Base-by-base conservation (phyloP, 495 filamentous ascomycete genomes). In the Annulohypoxylon moriforme region DNA sequence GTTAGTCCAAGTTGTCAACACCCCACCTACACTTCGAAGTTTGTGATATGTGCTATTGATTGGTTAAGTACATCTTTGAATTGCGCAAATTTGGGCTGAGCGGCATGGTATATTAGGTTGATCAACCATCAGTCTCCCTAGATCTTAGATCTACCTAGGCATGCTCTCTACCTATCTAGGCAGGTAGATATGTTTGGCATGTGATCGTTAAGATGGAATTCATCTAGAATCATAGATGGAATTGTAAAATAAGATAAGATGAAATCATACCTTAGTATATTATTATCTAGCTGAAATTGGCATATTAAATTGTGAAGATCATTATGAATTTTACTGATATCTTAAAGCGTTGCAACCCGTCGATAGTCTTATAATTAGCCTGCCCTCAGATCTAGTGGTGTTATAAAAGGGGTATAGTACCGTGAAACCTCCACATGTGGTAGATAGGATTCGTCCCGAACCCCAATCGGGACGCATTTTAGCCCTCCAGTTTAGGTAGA, bases 361-460 rank as follows among this genome's bases (percentile, higher is more conserved):
- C 20, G 1, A 56, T 18, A 46, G 38, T 50, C 25, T 16, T 42
- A 42, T 33, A 40, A 42, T 69, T 52, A 69, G 50, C 49, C 66
- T 38, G 18, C 3, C 58, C 3, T 64, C 38, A 53, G 59, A 69
- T 63, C 16, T 8, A 59, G 60, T 59, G 53, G 31, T 33, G 53
- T 27, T n/a, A 49, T 64, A 64, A 25, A 56, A 42, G 36, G 53
- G 64, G 38, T 69, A 63, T 69, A 69, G 67, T 63, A 69, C 67
- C 59, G 31, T 22, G 3, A 36, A 31, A 25, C 7, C 20, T 16
- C 20, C n/a, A 14, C 14, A 42, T 42, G 4, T 29, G 67, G 67
- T 47, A 22, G 24, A 38, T 29, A 47, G 55, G 55, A 34, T 52
- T 60, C 34, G 13, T 36, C 40, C 58, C 20, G 22, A 25, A 36